Percentiles rank a stretch among this genome's conserved stretches.
These are phyloP conservation scores for Umbilicus rupestris DNA, from an alignment of 164 flowering plant species.

Conservation along the genomic window DNA sequence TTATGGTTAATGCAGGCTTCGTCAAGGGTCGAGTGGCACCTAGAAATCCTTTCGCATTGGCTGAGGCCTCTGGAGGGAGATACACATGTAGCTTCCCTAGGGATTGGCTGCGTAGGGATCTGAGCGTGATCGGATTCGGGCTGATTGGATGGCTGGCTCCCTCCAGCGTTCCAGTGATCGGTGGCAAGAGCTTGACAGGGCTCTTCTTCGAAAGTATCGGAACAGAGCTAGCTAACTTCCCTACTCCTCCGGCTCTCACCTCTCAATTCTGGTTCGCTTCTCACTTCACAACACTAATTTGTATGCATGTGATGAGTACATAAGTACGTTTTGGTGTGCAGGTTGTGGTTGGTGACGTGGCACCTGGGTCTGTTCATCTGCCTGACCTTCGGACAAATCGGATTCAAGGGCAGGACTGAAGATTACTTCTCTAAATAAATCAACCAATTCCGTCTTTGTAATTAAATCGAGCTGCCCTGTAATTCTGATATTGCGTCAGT, in stretches of 20 bases:
- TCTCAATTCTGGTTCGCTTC: conserved; percentile 67
- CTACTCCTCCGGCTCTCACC: conserved; percentile 66
- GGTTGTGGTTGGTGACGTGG: conserved; percentile 88
- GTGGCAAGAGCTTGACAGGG: conserved; percentile 84
- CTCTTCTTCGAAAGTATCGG: conserved; percentile 93
- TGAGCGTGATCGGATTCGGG: conserved; percentile 88
- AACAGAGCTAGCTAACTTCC: conserved; percentile 78
- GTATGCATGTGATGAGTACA: neutral
- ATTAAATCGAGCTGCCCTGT: neutral
- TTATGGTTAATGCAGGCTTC: too few species aligned
- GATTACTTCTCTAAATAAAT: conserved; percentile 42
- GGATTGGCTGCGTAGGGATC: conserved; percentile 73
- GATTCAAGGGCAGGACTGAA: conserved; percentile 92
- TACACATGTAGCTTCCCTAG: conserved; percentile 76
- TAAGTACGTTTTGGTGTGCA: too few species aligned
- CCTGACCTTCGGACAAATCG: conserved; percentile 93
- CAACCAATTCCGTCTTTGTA: neutral
- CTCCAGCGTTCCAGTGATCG: conserved; percentile 74
- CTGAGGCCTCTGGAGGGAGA: conserved; percentile 42
- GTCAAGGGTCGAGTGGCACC: conserved; percentile 29
- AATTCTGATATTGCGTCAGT: neutral
- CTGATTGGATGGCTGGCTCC: conserved; percentile 95
- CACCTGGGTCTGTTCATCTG: conserved; percentile 74
- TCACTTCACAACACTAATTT: neutral
- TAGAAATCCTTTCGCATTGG: conserved; percentile 50